phyloP scores from a whole-genome alignment of 2,329 filamentous ascomycete species.

The Ceratocystis harringtonii region DNA sequence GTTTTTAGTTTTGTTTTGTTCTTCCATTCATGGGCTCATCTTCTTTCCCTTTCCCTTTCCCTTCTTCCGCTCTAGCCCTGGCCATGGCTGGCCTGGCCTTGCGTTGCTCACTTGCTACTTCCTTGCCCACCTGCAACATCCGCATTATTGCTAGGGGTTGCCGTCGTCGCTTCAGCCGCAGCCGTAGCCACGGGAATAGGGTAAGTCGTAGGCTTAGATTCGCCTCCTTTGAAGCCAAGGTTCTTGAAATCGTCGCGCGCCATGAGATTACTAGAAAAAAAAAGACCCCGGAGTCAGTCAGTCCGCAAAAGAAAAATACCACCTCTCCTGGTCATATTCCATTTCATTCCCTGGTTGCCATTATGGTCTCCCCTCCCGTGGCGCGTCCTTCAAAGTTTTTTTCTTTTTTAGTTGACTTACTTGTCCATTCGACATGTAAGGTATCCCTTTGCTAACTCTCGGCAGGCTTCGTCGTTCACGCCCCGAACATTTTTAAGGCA shows the following conservation, averaged over 20 bases:
- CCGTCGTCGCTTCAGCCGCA: neutral
- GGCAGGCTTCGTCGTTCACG: conserved; percentile 74
- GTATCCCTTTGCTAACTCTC: conserved; percentile 75
- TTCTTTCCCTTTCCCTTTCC: too few species aligned
- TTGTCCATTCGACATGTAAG: conserved; percentile 86
- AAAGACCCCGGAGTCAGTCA: neutral
- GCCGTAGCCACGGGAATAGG: neutral
- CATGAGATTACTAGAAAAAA: conserved; percentile 64
- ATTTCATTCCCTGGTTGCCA: too few species aligned
- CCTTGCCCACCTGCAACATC: conserved; percentile 1
- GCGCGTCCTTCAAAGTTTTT: neutral
- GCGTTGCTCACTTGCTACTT: neutral
- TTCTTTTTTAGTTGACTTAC: conserved; percentile 34
- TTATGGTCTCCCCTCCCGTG: neutral
- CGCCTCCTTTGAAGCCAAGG: conserved; percentile 48
- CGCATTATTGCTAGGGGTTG: conserved; percentile 19
- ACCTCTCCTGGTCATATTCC: neutral
- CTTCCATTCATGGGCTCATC: too few species aligned
- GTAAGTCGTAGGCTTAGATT: neutral
- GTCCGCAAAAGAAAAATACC: neutral
- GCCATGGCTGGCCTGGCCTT: neutral
- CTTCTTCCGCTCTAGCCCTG: neutral
- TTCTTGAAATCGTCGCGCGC: conserved; percentile 91
- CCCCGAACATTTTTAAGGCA: conserved; percentile 78
- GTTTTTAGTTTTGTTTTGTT: too few species aligned